Conservation (phyloP, 192 early-diverging fungal species). For the Coemansia sp. region DNA sequence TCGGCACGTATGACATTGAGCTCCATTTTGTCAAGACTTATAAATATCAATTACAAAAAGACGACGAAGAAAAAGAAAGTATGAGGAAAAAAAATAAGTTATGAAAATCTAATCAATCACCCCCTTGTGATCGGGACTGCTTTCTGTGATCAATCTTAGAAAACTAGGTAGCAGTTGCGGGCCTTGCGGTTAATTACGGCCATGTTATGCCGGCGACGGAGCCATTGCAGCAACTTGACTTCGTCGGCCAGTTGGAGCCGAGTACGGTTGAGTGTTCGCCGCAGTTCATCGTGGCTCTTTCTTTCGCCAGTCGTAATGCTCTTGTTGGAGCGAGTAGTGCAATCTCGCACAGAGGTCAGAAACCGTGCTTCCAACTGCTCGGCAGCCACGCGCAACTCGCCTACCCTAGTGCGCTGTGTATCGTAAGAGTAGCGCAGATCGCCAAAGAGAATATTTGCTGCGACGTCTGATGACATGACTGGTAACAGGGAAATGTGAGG, state of each 20-base stretch:
- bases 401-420: constrained; percentile 37
- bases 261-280: constrained; percentile 29
- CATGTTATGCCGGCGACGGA: constrained; percentile 50
- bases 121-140: constrained; percentile 7
- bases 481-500: neutral
- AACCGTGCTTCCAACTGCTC: constrained; percentile 39
- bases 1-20: constrained; percentile 44
- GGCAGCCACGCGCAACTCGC: constrained; percentile 17
- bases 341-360: constrained; percentile 42
- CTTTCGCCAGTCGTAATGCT: constrained; percentile 36
- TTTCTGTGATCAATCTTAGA: constrained; percentile 8
- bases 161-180: constrained; percentile 27
- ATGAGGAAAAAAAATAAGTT: neutral
- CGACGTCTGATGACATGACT: constrained; percentile 46
- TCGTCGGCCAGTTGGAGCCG: constrained; percentile 47
- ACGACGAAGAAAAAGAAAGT: neutral
- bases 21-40: constrained; percentile 33
- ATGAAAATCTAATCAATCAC: constrained; percentile 1
- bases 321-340: constrained; percentile 36
- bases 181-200: constrained; percentile 46
- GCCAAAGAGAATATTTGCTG: constrained; percentile 50
- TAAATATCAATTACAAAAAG: constrained; percentile 8
- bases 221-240: constrained; percentile 53
- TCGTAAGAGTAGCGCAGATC: constrained; percentile 40
- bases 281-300: constrained; percentile 34